These are phyloP conservation scores for Plectosphaerella sp. DNA, from an alignment of 2,329 filamentous ascomycete species.

Conservation along the genomic window DNA sequence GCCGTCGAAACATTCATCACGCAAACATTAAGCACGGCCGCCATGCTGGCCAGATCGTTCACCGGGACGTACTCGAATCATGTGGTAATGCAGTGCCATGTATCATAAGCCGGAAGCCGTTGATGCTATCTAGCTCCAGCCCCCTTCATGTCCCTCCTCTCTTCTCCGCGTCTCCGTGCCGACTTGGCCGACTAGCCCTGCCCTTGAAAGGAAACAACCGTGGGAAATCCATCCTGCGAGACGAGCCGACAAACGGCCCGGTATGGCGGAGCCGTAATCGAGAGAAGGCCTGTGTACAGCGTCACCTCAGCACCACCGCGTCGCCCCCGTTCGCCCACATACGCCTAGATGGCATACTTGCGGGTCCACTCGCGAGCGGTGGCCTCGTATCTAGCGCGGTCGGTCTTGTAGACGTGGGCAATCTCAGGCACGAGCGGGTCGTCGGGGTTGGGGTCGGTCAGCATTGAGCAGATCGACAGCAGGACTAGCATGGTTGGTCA, in stretches of 20 bases:
- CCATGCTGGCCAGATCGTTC: conserved; percentile 4
- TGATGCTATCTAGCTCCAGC: conserved; percentile 1
- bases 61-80: too few relatives aligned
- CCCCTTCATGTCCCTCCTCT: background rate
- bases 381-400: conserved; percentile 90
- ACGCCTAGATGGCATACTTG: conserved; percentile 86
- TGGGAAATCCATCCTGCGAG: background rate
- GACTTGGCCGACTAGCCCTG: background rate
- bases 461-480: conserved; percentile 98
- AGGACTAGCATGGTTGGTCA: conserved; percentile 57
- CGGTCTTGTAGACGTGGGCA: conserved; percentile 99
- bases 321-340: background rate
- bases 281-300: conserved; percentile 7
- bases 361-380: conserved; percentile 97
- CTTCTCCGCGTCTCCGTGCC: background rate
- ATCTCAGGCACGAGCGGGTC: conserved; percentile 98
- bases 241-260: background rate
- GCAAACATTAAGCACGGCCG: conserved; percentile 12
- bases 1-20: conserved; percentile 6
- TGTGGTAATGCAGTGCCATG: conserved; percentile 2
- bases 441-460: conserved; percentile 98
- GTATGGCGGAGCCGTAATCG: conserved; percentile 10
- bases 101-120: conserved; percentile 3
- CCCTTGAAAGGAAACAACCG: background rate
- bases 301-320: background rate